phyloP scores from a whole-genome alignment of 225 moss, liverwort and hornwort genomes.

The Asterella californica region DNA sequence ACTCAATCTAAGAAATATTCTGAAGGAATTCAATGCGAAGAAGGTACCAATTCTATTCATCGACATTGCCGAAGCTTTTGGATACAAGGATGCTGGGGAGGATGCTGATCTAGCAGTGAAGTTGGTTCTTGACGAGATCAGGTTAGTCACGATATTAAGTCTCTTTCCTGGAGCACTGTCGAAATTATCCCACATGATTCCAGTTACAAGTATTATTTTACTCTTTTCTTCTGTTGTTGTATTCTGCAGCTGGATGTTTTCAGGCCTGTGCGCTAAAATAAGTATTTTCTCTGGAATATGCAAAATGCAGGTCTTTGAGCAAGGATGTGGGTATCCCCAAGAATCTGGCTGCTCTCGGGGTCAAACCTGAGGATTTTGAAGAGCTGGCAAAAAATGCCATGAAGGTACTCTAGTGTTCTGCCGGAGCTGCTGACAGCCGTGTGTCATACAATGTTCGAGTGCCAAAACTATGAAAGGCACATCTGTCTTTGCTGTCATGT shows the following conservation, averaged over 20 bases:
- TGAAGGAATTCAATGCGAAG: constrained; percentile 14
- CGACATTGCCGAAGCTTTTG: constrained; percentile 25
- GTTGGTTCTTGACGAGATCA: constrained; percentile 9
- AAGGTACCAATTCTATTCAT: constrained; percentile 18
- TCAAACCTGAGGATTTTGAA: constrained; percentile 25
- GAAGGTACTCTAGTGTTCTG: constrained; percentile 5
- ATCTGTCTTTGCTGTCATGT: no score
- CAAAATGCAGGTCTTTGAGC: constrained; percentile 8
- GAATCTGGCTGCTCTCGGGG: constrained; percentile 17
- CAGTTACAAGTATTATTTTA: neutral
- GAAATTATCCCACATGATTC: neutral
- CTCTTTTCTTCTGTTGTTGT: neutral
- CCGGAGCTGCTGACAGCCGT: neutral
- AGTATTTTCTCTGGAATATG: neutral
- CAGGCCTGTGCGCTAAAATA: neutral
- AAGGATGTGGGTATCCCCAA: constrained; percentile 25
- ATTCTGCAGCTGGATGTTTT: no score
- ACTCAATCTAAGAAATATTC: neutral
- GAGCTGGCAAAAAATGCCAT: constrained; percentile 19
- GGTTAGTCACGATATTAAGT: neutral
- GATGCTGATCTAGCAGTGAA: constrained; percentile 18
- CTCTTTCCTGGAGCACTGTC: neutral
- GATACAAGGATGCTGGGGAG: constrained; percentile 11
- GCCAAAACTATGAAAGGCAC: no score
- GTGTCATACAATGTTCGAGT: neutral